Evolutionary conservation across 257 asterid genomes (phyloP).

Genomic region (Misopates orontium): DNA sequence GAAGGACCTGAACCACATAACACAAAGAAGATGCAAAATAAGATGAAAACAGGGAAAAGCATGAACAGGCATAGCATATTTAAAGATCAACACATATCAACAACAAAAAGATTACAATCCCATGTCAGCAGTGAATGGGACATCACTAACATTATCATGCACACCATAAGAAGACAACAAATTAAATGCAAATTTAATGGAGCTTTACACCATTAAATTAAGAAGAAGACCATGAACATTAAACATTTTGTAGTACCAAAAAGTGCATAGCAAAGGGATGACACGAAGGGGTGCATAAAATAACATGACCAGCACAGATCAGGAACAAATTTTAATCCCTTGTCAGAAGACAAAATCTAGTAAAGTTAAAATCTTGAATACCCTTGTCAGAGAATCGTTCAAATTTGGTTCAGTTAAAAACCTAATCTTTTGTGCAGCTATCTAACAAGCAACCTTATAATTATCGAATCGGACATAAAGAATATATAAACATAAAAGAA

Average conservation of each 20-base stretch:
- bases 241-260: not conserved
- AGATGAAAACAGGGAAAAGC: constrained; percentile 18
- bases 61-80: not conserved
- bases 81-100: not conserved
- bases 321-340: too few species aligned
- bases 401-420: too few species aligned
- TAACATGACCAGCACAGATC: too few species aligned
- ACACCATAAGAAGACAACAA: constrained; percentile 1
- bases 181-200: not conserved
- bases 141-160: constrained; percentile 5
- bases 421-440: too few species aligned
- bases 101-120: constrained; percentile 12
- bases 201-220: not conserved
- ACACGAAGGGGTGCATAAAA: not conserved
- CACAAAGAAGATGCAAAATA: constrained; percentile 26
- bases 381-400: too few species aligned
- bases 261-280: not conserved
- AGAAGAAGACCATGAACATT: not conserved
- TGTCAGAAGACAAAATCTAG: too few species aligned
- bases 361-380: not conserved
- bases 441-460: too few species aligned
- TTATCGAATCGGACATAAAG: too few species aligned
- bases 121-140: constrained; percentile 3
- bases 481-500: not conserved
- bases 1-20: constrained; percentile 41